Percentiles rank a stretch among this genome's conserved stretches.
Conservation (phyloP, 2,329 filamentous ascomycete genomes). For the Colletotrichum horii region DNA sequence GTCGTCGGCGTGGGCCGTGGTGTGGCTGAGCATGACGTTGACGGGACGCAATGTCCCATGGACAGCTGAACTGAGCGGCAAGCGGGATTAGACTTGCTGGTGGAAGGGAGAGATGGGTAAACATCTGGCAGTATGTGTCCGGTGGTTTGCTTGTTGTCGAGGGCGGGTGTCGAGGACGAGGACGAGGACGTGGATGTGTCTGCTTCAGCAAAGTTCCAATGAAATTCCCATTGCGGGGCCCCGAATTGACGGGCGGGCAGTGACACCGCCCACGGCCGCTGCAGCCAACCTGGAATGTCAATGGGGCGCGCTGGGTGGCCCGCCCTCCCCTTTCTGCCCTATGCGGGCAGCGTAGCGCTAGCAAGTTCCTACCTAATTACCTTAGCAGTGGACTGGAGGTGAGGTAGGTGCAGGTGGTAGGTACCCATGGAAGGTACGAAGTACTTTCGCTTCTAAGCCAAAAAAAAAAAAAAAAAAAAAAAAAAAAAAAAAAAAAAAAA, state of each 20-base stretch:
- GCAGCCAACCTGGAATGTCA: neutral
- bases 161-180: neutral
- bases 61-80: neutral
- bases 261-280: neutral
- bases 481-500: neutral
- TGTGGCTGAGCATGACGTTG: slow-evolving; percentile 14
- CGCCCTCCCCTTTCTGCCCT: neutral
- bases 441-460: neutral
- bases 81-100: neutral
- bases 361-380: neutral
- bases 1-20: neutral
- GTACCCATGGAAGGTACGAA: too few relatives aligned
- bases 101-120: neutral
- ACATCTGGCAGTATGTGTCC: neutral
- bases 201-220: neutral
- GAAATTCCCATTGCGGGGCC: neutral
- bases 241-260: neutral
- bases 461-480: neutral
- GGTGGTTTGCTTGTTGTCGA: neutral
- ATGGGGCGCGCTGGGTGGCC: neutral
- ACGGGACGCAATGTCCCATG: neutral
- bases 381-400: too few relatives aligned
- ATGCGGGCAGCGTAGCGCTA: neutral
- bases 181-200: neutral
- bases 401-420: too few relatives aligned